Conservation (phyloP, 495 filamentous ascomycete genomes). For the Neurospora sp. region DNA sequence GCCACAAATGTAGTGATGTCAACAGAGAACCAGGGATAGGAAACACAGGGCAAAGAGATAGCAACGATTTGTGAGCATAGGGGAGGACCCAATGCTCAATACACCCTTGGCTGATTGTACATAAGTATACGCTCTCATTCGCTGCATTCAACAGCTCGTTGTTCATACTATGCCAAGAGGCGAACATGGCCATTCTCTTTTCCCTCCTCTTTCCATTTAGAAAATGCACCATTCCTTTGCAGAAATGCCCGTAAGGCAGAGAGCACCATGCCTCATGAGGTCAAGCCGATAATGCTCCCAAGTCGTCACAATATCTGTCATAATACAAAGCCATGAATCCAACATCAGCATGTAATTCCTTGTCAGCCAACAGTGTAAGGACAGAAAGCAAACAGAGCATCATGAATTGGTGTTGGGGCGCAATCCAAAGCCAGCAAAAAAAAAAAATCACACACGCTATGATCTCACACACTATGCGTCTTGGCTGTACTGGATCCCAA, state of each 20-base stretch:
- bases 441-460: background rate
- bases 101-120: background rate
- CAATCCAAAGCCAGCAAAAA: background rate
- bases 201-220: background rate
- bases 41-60: background rate
- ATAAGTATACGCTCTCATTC: background rate
- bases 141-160: background rate
- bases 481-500: constrained; percentile 49
- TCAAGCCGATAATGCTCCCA: background rate
- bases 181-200: background rate
- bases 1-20: background rate
- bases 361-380: background rate
- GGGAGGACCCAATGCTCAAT: background rate
- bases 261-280: background rate
- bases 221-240: background rate
- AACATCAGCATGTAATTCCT: background rate
- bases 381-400: background rate
- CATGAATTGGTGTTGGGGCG: background rate
- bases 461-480: constrained; percentile 8
- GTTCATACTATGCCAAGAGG: background rate
- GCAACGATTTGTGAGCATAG: background rate
- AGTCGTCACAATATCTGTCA: background rate
- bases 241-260: background rate
- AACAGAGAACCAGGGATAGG: background rate
- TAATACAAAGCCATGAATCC: background rate